Percentiles rank a stretch among this genome's conserved stretches.
Evolutionary conservation across 805 yeast genomes (phyloP).

Genomic region (Ogataea trehaloabstinens): DNA sequence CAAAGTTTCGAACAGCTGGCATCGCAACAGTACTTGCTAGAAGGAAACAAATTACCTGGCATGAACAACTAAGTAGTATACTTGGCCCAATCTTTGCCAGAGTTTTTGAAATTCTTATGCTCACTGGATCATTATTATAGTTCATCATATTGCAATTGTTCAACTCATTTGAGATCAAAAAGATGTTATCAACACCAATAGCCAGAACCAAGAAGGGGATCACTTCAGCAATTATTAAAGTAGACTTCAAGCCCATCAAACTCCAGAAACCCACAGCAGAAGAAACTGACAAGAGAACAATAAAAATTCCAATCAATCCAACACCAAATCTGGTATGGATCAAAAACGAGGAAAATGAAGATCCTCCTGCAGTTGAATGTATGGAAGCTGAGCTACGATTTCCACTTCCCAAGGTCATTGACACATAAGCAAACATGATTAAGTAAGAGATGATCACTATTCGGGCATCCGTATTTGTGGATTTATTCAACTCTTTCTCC

Average conservation of each 20-base stretch:
- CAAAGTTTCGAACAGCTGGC: conserved; percentile 97
- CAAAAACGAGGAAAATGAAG: conserved; percentile 21
- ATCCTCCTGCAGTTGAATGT: conserved; percentile 6
- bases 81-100: conserved; percentile 83
- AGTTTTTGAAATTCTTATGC: conserved; percentile 60
- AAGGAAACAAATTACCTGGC: conserved; percentile 77
- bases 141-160: conserved; percentile 47
- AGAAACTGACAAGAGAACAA: conserved; percentile 76
- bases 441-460: conserved; percentile 74
- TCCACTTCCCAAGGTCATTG: conserved; percentile 68
- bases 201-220: conserved; percentile 92
- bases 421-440: conserved; percentile 85
- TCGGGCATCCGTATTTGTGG: conserved; percentile 73
- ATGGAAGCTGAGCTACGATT: conserved; percentile 7
- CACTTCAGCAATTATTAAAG: conserved; percentile 92
- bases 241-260: conserved; percentile 73
- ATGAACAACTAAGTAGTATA: conserved; percentile 69
- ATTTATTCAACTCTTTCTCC: conserved; percentile 78
- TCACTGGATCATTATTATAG: conserved; percentile 41
- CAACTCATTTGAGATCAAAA: conserved; percentile 78
- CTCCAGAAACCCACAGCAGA: conserved; percentile 84
- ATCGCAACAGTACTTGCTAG: conserved; percentile 79
- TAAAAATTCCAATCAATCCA: conserved; percentile 80
- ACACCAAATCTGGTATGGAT: conserved; percentile 63
- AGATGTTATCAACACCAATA: conserved; percentile 94